Base-by-base conservation (phyloP, 129 eudicot genomes). In the Erigeron canadensis region DNA sequence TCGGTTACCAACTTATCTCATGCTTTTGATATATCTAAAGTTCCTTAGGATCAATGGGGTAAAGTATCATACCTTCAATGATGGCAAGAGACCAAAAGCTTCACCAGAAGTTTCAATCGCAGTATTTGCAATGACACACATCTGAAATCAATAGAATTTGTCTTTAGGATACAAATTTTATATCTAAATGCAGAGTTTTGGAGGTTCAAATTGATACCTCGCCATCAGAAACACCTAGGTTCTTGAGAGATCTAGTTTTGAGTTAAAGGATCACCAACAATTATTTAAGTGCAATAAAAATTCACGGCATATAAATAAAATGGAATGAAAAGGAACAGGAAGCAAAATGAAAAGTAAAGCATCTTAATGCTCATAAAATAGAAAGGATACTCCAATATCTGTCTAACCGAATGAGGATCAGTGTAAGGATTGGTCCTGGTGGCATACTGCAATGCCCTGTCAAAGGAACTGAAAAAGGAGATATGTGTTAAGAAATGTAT, bases 361-460 rank as follows among this genome's bases (percentile, higher is more conserved):
- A 53, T 53, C 58, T 2, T 53, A 53, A 53, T 51, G 23, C 23
- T 53, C 22, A 13, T 53, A 53, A 7, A 7, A 53, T 17, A 16
- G 18, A n/a, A 7, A 16, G 58, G 58, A 53, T 53, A 53, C 34
- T 23, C 34, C 34, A 23, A 23, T 23, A 23, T 23, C 2, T 23
- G 34, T 23, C 58, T 82, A 64, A 86, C 95, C 60, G 89, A 77
- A 59, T 85, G 79, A 28, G 91, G 87, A 67, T 73, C 47, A 19
- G 89, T 70, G 78, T 80, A 82, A 54, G 60, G 71, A 59, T 72
- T 81, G 70, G 84, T 84, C 46, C 82, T 82, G 76, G 69, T 85
- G 69, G 95, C 96, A 85, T 83, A 86, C 69, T 81, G 90, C 71
- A 93, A 75, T 47, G 91, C 98, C 83, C 78, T 87, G 83, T 93